Evolutionary conservation across 345 rosid genomes (phyloP).

Genomic region (Anacardium occidentale): DNA sequence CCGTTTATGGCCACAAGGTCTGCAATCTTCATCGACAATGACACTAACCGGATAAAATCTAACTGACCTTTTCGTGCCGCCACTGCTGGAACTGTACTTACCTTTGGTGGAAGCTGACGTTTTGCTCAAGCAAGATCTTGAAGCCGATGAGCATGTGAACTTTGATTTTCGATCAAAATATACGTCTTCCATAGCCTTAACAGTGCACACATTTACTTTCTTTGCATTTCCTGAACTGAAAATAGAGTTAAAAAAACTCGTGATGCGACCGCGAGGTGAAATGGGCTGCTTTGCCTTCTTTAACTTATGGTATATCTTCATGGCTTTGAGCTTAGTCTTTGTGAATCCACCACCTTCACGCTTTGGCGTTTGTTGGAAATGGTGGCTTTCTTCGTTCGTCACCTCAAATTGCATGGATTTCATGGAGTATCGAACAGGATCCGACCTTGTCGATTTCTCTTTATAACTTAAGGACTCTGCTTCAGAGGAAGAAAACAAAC

Average conservation of each 20-base stretch:
- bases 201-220: conserved; percentile 73
- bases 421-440: conserved; percentile 14
- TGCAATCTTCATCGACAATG: conserved; percentile 60
- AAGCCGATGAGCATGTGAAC: conserved; percentile 45
- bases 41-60: conserved; percentile 66
- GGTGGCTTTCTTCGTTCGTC: conserved; percentile 14
- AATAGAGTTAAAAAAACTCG: conserved; percentile 68
- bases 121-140: conserved; percentile 66
- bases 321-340: conserved; percentile 51
- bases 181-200: conserved; percentile 58
- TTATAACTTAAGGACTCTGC: conserved; percentile 33
- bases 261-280: conserved; percentile 72
- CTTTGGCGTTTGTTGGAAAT: conserved; percentile 2
- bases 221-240: conserved; percentile 63
- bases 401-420: conserved; percentile 18
- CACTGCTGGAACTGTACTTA: conserved; percentile 19
- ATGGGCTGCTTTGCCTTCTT: conserved; percentile 78
- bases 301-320: conserved; percentile 53
- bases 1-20: conserved; percentile 56
- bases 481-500: conserved; percentile 53
- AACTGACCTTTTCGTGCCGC: conserved; percentile 50
- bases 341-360: conserved; percentile 42
- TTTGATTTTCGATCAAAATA: conserved; percentile 51
- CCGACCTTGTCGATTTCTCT: conserved; percentile 28
- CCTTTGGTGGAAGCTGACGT: conserved; percentile 33